phyloP scores from a whole-genome alignment of 495 filamentous ascomycete genomes.

The Physcia stellaris region DNA sequence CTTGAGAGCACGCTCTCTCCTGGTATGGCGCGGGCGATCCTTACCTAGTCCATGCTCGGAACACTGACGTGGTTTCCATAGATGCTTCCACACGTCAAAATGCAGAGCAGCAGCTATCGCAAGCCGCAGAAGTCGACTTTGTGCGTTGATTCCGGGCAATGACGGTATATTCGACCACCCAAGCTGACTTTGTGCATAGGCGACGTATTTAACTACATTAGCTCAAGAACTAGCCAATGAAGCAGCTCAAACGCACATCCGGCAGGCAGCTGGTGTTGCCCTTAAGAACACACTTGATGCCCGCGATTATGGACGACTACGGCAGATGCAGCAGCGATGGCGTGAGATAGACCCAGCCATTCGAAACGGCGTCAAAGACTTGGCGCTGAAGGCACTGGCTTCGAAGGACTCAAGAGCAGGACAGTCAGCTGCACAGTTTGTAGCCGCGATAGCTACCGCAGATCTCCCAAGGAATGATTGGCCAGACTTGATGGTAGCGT shows the following conservation, averaged over 20 bases:
- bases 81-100: constrained; percentile 79
- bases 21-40: constrained; percentile 41
- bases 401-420: constrained; percentile 69
- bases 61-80: constrained; percentile 25
- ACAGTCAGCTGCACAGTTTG: constrained; percentile 81
- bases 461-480: constrained; percentile 88
- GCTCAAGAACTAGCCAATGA: constrained; percentile 91
- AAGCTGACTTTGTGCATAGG: constrained; percentile 34
- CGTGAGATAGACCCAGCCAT: constrained; percentile 58
- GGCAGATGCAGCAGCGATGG: constrained; percentile 86
- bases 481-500: constrained; percentile 79
- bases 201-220: constrained; percentile 79
- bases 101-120: constrained; percentile 85
- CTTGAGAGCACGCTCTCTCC: constrained; percentile 83
- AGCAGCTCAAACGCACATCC: constrained; percentile 61
- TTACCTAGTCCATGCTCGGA: constrained; percentile 3
- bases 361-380: constrained; percentile 75
- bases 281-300: constrained; percentile 94
- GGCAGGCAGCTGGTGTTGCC: constrained; percentile 86
- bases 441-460: constrained; percentile 87
- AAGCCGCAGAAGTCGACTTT: constrained; percentile 87
- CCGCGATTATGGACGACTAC: constrained; percentile 73
- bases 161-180: neutral
- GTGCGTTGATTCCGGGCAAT: constrained; percentile 41
- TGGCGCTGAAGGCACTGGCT: constrained; percentile 69